Conservation (phyloP, 495 filamentous ascomycete genomes). For the Neurospora hispaniola region DNA sequence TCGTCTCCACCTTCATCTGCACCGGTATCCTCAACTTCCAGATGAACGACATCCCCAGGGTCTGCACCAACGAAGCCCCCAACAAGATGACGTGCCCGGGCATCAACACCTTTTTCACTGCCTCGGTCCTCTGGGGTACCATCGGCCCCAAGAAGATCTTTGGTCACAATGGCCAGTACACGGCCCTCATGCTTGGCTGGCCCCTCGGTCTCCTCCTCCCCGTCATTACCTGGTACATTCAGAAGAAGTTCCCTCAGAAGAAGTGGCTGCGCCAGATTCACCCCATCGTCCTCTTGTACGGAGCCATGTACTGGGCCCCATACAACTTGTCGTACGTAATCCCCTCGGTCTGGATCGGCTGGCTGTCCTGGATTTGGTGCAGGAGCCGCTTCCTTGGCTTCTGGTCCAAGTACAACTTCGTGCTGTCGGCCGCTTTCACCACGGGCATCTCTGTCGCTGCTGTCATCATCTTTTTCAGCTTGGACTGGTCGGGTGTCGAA, state of each 20-base stretch:
- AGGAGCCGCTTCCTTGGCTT: slow-evolving; percentile 19
- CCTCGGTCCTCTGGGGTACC: slow-evolving; percentile 31
- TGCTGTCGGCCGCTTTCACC: slow-evolving; percentile 21
- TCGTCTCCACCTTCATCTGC: slow-evolving; percentile 25
- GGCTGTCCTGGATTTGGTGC: slow-evolving; percentile 30
- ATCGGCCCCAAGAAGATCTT: slow-evolving; percentile 30
- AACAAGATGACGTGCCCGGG: slow-evolving; percentile 29
- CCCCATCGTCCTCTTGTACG: slow-evolving; percentile 25
- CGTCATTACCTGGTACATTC: slow-evolving; percentile 16
- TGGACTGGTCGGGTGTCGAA: slow-evolving; percentile 17
- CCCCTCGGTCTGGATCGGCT: slow-evolving; percentile 25
- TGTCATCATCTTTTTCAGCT: slow-evolving; percentile 28
- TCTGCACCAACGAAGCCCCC: slow-evolving; percentile 27
- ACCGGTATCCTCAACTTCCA: slow-evolving; percentile 29
- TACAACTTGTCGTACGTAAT: slow-evolving; percentile 26
- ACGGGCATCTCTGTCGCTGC: slow-evolving; percentile 24
- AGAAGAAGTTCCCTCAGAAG: slow-evolving; percentile 12
- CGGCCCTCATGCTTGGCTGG: slow-evolving; percentile 23
- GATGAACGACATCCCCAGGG: slow-evolving; percentile 24
- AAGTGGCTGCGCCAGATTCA: slow-evolving; percentile 26
- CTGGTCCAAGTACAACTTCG: slow-evolving; percentile 21
- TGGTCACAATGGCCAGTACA: slow-evolving; percentile 27
- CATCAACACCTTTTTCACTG: slow-evolving; percentile 31
- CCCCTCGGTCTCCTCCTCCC: slow-evolving; percentile 23
- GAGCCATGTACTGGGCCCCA: slow-evolving; percentile 21